Evolutionary conservation across 768 basidiomycete genomes (phyloP), one percentile per base, ranked within the genome.

Genomic region (Kwoniella sp.): DNA sequence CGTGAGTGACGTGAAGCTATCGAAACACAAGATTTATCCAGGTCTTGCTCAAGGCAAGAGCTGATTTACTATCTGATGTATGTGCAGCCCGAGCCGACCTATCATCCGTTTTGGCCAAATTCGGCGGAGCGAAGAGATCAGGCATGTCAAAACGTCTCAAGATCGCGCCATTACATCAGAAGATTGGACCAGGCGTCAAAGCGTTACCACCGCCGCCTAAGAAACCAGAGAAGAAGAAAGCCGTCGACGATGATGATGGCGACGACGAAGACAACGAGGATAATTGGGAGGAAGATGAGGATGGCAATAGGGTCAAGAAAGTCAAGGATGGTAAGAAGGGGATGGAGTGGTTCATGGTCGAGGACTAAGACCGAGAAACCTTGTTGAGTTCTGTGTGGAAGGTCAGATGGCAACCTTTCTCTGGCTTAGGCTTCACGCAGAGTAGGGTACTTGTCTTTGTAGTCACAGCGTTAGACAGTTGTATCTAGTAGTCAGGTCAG

Each of bases 331-430:
- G 52, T 47, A 71, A 67, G 45, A 65, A 66, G 58, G 48, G 55
- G 12, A 63, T 77, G 67, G 75, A 74, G 55, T 74, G 75, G 75
- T 74, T 60, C 26, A 76, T 76, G 75, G 59, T 74, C 28, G 75
- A 76, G 38, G 73, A 76, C 58, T 76, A 51, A 23, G 3, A 20
- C 9, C 20, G 41, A 17, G 41, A 9, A n/a, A n/a, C n/a, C n/a
- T n/a, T n/a, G n/a, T n/a, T n/a, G n/a, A n/a, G n/a, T n/a, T n/a
- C n/a, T n/a, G n/a, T n/a, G n/a, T n/a, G n/a, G n/a, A n/a, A n/a
- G n/a, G n/a, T n/a, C n/a, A n/a, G n/a, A n/a, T n/a, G n/a, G n/a
- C n/a, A n/a, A n/a, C n/a, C n/a, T n/a, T n/a, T n/a, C n/a, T n/a
- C 38, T 41, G 38, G 9, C 38, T 41, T 41, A 20, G 38, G 38